Percentiles rank a stretch among this genome's conserved stretches.
These are phyloP conservation scores for Pelargonium cotyledonis DNA, from an alignment of 441 rosid species.

Conservation along the genomic window DNA sequence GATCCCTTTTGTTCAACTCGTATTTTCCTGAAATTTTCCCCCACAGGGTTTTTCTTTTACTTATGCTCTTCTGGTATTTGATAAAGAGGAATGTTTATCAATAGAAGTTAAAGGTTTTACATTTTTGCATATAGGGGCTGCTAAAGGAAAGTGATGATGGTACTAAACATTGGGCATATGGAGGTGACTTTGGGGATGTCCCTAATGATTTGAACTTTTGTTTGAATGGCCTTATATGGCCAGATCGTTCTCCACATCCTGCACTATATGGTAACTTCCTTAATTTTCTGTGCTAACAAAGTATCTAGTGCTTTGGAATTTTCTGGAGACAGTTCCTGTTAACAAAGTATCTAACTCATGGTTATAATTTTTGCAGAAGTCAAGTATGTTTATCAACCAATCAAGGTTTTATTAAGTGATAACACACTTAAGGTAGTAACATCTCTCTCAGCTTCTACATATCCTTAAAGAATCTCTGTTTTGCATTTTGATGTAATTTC, in stretches of 20 bases:
- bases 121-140: slow-evolving; percentile 49
- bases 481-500: slow-evolving; percentile 20
- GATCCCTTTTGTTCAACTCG: background rate
- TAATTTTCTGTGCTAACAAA: slow-evolving; percentile 6
- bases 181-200: slow-evolving; percentile 92
- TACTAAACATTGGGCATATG: slow-evolving; percentile 88
- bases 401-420: slow-evolving; percentile 56
- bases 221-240: slow-evolving; percentile 86
- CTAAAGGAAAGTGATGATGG: slow-evolving; percentile 67
- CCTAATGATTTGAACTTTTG: slow-evolving; percentile 96
- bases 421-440: slow-evolving; percentile 48
- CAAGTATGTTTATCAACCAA: slow-evolving; percentile 75
- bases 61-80: background rate
- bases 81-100: background rate
- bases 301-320: slow-evolving; percentile 7
- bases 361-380: slow-evolving; percentile 56
- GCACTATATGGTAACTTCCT: slow-evolving; percentile 67
- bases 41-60: background rate
- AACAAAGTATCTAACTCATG: slow-evolving; percentile 18
- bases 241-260: slow-evolving; percentile 93
- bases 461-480: slow-evolving; percentile 14
- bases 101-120: slow-evolving; percentile 13
- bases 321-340: slow-evolving; percentile 9
- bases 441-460: slow-evolving; percentile 22
- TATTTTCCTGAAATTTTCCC: slow-evolving; percentile 8